These are phyloP conservation scores for Quillaja saponaria DNA, from an alignment of 306 rosid species.

Conservation along the genomic window DNA sequence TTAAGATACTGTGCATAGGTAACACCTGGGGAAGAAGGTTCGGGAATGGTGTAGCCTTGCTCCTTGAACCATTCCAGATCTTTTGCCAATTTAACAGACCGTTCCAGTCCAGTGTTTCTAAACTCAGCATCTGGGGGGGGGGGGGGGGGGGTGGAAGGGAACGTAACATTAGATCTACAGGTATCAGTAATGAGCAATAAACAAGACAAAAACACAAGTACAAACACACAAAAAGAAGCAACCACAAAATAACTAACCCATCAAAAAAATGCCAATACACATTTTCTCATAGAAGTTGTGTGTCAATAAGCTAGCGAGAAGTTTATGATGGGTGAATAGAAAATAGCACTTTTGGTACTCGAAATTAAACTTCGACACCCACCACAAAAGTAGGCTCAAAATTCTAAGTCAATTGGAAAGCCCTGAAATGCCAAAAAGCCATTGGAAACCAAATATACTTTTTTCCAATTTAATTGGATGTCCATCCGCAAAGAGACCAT, in stretches of 20 bases:
- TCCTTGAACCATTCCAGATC: constrained; percentile 95
- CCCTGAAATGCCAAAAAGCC: background rate
- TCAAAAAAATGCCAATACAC: background rate
- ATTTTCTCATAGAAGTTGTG: background rate
- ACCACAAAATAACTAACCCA: background rate
- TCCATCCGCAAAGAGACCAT: no score
- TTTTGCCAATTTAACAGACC: constrained; percentile 75
- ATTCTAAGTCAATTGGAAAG: background rate
- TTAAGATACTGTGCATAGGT: constrained; percentile 68
- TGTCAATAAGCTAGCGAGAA: no score
- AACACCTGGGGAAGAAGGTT: constrained; percentile 84
- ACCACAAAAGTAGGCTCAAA: background rate
- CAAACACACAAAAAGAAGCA: background rate
- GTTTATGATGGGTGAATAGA: no score
- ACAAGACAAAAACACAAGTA: background rate
- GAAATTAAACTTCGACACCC: background rate
- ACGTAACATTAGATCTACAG: background rate
- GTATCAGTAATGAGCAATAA: constrained; percentile 5
- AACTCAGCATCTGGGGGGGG: constrained; percentile 69
- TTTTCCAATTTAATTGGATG: no score
- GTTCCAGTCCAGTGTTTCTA: constrained; percentile 89
- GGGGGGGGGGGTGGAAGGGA: constrained; percentile 1
- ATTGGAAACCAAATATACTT: background rate
- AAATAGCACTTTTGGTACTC: background rate
- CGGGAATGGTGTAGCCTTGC: constrained; percentile 82